These are phyloP conservation scores for Liriodendron chinense DNA, from an alignment of 164 flowering plant genomes.

Conservation along the genomic window DNA sequence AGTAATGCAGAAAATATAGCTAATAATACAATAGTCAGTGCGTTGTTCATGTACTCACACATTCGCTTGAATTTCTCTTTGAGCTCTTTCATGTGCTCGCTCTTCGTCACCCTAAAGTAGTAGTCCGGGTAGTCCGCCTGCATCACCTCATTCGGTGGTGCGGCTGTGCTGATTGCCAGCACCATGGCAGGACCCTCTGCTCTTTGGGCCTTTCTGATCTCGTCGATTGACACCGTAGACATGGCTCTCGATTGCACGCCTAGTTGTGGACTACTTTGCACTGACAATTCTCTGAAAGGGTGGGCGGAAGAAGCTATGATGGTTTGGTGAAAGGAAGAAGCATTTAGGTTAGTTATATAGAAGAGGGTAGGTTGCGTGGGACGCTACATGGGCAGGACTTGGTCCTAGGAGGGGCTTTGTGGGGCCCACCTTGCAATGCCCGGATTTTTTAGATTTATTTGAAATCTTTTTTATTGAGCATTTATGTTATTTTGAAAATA, in stretches of 20 bases:
- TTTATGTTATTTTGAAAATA: no score
- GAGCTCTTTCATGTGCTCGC: not conserved
- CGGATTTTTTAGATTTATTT: no score
- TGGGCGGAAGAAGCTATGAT: not conserved
- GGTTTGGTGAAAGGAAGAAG: not conserved
- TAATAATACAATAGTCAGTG: no score
- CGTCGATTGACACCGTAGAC: not conserved
- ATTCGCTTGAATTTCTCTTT: not conserved
- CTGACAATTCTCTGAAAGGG: not conserved
- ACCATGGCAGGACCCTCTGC: not conserved
- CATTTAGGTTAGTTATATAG: not conserved
- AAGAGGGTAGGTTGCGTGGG: constrained; percentile 4
- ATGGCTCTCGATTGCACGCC: not conserved
- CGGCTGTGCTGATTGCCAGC: not conserved
- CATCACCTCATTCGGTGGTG: not conserved
- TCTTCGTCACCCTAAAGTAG: not conserved
- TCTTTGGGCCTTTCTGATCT: constrained; percentile 8
- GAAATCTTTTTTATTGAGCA: no score
- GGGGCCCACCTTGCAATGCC: no score
- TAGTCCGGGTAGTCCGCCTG: not conserved
- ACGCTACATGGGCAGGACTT: not conserved
- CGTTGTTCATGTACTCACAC: constrained; percentile 3
- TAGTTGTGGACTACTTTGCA: not conserved
- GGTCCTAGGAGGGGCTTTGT: not conserved
- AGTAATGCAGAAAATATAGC: not conserved